A percentile compares a stretch with the other conserved stretches of the same genome.
Evolutionary conservation across 768 basidiomycete genomes (phyloP).

Genomic region (Pseudohyphozyma bogoriensis): DNA sequence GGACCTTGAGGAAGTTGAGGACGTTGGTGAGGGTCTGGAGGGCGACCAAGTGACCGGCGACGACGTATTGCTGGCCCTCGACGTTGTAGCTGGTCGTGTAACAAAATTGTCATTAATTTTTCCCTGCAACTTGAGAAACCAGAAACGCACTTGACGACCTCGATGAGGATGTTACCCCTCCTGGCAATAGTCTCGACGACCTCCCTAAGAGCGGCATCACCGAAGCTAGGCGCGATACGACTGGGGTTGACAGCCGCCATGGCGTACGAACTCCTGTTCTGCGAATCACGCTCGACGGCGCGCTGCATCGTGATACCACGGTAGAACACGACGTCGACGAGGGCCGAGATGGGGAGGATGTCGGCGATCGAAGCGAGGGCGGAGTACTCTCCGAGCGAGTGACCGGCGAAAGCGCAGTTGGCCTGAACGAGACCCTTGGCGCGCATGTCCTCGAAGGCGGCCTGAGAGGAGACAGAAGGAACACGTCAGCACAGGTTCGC

Average conservation of each 20-base stretch:
- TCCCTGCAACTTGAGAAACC: slow-evolving; percentile 19
- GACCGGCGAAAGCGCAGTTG: slow-evolving; percentile 88
- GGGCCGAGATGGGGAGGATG: slow-evolving; percentile 83
- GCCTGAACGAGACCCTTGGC: slow-evolving; percentile 88
- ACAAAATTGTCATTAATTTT: too few relatives aligned
- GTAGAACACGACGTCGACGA: slow-evolving; percentile 98
- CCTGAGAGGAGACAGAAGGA: slow-evolving; percentile 35
- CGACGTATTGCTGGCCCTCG: slow-evolving; percentile 99
- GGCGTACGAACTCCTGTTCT: slow-evolving; percentile 90
- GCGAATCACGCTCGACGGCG: slow-evolving; percentile 87
- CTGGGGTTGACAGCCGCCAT: slow-evolving; percentile 99
- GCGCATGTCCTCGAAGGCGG: slow-evolving; percentile 96
- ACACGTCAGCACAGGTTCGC: not conserved
- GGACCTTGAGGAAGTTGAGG: slow-evolving; percentile 86
- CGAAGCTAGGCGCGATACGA: slow-evolving; percentile 87
- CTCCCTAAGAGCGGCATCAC: slow-evolving; percentile 88
- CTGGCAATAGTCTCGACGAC: slow-evolving; percentile 84
- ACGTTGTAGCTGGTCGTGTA: slow-evolving; percentile 37
- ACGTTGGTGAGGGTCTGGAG: slow-evolving; percentile 82
- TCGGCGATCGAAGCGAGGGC: slow-evolving; percentile 96
- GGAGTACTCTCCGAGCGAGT: slow-evolving; percentile 97
- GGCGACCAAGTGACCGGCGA: slow-evolving; percentile 88
- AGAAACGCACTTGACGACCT: slow-evolving; percentile 95
- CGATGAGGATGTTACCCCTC: slow-evolving; percentile 68
- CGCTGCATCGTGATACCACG: slow-evolving; percentile 99